Percentiles rank a stretch among this genome's conserved stretches.
These are phyloP conservation scores for Moesziomyces sp. DNA, from an alignment of 1,284 basidiomycete genomes.

Conservation along the genomic window DNA sequence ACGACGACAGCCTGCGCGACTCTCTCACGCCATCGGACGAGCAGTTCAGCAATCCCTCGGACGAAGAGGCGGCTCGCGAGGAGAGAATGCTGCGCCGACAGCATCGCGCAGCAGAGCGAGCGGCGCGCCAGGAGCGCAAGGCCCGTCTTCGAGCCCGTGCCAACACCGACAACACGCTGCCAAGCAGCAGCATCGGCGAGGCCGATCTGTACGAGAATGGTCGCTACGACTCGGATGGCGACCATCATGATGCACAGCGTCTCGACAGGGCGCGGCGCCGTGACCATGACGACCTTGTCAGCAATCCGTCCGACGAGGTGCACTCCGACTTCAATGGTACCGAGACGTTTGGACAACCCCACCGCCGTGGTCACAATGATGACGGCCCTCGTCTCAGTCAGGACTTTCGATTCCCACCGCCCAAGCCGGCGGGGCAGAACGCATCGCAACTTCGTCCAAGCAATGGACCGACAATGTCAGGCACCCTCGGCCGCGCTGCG, in stretches of 20 bases:
- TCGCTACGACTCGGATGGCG: slow-evolving; percentile 3
- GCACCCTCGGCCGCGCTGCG: slow-evolving; percentile 37
- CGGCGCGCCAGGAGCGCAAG: slow-evolving; percentile 20
- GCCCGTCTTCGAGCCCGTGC: slow-evolving; percentile 32
- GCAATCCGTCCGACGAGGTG: slow-evolving; percentile 55
- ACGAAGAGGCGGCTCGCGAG: slow-evolving; percentile 56
- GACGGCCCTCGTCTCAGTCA: slow-evolving; percentile 29
- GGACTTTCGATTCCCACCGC: slow-evolving; percentile 49
- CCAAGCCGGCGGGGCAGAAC: slow-evolving; percentile 1
- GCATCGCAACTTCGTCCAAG: not conserved
- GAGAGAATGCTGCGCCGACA: slow-evolving; percentile 41
- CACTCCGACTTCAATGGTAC: slow-evolving; percentile 37
- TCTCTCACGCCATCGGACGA: slow-evolving; percentile 47
- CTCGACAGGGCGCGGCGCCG: slow-evolving; percentile 4
- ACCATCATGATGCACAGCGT: not conserved
- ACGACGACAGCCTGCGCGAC: slow-evolving; percentile 30
- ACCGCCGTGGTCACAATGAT: slow-evolving; percentile 4
- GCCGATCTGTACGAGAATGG: slow-evolving; percentile 21
- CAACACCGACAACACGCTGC: slow-evolving; percentile 50
- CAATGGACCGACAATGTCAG: slow-evolving; percentile 14
- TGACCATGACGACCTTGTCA: slow-evolving; percentile 36
- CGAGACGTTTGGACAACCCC: slow-evolving; percentile 37
- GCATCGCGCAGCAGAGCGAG: slow-evolving; percentile 33
- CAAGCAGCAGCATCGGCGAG: slow-evolving; percentile 54
- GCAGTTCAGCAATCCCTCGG: slow-evolving; percentile 61